These are phyloP conservation scores for Leccinellum rugosiceps DNA, from an alignment of 768 basidiomycete genomes.

Conservation along the genomic window DNA sequence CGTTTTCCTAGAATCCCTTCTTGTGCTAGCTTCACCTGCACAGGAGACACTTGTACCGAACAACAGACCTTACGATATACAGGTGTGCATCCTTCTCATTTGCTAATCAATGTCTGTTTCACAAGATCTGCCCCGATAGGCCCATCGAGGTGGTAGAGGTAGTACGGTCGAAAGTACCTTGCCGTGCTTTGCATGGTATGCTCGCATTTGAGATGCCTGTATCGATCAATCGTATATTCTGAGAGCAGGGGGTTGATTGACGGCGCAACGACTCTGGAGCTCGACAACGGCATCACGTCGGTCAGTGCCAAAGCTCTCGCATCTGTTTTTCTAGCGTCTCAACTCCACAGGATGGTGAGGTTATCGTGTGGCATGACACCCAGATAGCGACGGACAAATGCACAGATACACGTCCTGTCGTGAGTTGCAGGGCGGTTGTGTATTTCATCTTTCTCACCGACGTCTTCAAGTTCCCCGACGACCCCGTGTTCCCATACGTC, in stretches of 20 bases:
- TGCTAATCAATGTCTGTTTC: conserved; percentile 1
- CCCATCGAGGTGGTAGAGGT: conserved; percentile 74
- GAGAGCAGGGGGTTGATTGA: conserved; percentile 63
- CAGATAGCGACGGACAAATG: conserved; percentile 62
- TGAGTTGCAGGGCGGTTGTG: conserved; percentile 29
- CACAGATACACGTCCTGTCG: conserved; percentile 61
- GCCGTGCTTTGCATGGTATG: conserved; percentile 73
- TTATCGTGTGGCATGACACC: conserved; percentile 82
- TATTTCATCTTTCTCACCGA: background rate
- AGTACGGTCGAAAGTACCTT: conserved; percentile 71
- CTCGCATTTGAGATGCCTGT: conserved; percentile 7
- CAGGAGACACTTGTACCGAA: conserved; percentile 23
- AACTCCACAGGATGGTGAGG: conserved; percentile 58
- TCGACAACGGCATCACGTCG: conserved; percentile 77
- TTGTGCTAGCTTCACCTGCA: conserved; percentile 27
- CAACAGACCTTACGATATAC: conserved; percentile 46
- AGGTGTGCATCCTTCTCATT: conserved; percentile 33
- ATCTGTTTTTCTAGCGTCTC: conserved; percentile 2
- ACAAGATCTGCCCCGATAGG: conserved; percentile 36
- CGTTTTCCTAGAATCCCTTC: conserved; percentile 1
- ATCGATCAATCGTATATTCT: conserved; percentile 3
- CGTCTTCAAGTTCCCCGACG: conserved; percentile 43
- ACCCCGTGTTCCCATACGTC: conserved; percentile 71
- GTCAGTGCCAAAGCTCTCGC: conserved; percentile 31
- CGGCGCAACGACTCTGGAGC: conserved; percentile 72